Evolutionary conservation across 352 stramenopile genomes (phyloP), one percentile per base, ranked within the genome.

Genomic region (Phytophthora multivora): DNA sequence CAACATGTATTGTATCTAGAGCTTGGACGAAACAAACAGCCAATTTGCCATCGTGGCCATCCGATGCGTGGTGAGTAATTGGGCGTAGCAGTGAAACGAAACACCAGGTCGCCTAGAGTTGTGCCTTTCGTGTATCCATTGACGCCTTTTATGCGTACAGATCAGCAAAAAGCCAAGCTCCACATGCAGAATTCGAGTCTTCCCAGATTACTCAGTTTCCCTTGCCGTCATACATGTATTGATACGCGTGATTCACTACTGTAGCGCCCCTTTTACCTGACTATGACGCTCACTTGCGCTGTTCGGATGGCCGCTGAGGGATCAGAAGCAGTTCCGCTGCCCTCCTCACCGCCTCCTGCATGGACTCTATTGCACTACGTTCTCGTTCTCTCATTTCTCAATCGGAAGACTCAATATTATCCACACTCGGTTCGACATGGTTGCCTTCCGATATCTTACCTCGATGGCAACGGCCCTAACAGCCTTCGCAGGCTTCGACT

Each of bases 101-200:
- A 28, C 25, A 57, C 23, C 33, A 51, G 35, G 19, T 33, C 10
- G 9, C 28, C 28, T 33, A 9, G 9, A 33, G 28, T 33, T 33
- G 28, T 25, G 23, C 16, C 18, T 23, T 63, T 49, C 31, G 23
- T 66, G 58, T 66, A 66, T 60, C 58, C 58, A 54, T n/a, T 31
- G n/a, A 30, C 49, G 40, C 58, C 7, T 63, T 64, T 64, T 64
- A 64, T 59, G 56, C 56, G 42, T 49, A 59, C 56, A 59, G 56
- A 64, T 40, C 56, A 64, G 19, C 23, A 31, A 26, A 23, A 56
- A 12, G 9, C 35, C 33, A 56, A 38, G 21, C 21, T n/a, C 13
- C 15, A 33, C 10, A 12, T 33, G 28, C 8, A 12, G 7, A 4
- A 12, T n/a, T 6, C n/a, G n/a, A 40, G 35, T 18, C 13, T 38